Base-by-base conservation (phyloP, 1,284 basidiomycete species). In the Meira miltonrushii region DNA sequence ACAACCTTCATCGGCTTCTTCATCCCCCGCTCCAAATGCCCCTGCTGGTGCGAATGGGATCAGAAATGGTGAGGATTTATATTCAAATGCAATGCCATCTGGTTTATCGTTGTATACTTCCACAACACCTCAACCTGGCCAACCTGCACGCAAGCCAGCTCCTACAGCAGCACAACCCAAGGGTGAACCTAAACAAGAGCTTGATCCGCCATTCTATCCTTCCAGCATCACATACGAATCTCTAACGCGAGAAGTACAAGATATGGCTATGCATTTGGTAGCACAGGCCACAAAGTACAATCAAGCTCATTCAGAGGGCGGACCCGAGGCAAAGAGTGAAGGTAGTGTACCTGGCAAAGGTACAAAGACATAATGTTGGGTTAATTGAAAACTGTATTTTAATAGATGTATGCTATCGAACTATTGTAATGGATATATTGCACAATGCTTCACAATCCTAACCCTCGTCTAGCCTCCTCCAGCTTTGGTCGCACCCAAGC, bases 401-500 rank as follows among this genome's bases (percentile, higher is more conserved):
- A 33, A 33, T 33, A 4, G 8, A 33, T 33, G 28, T 33, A 33
- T 33, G 28, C 28, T 33, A 33, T 33, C 28, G 8, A 33, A 4
- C 8, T 4, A 8, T 33, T 8, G 28, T 33, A 33, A 33, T 33
- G 8, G 28, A 44, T 44, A 17, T 4, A 4, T 44, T 25, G 9
- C 3, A 33, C 8, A 33, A 33, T 33, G 28, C 28, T 33, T 8
- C 8, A 33, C 28, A 33, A 33, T 33, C 60, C 62, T 7, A 68
- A 47, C 33, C 61, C 64, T 10, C n/a, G 17, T 15, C 67, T 60
- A 5, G 74, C 74, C 21, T 75, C 73, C 44, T 77, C 68, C 10
- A 77, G 50, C 21, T 73, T 64, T 1, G 74, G 74, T 6, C 67
- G 51, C 2, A 77, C 74, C 74, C 74, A 77, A 2, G 68, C 62